A percentile compares a stretch with the other conserved stretches of the same genome.
These are phyloP conservation scores for Fusarium succisae DNA, from an alignment of 2,329 filamentous ascomycete species.

Conservation along the genomic window DNA sequence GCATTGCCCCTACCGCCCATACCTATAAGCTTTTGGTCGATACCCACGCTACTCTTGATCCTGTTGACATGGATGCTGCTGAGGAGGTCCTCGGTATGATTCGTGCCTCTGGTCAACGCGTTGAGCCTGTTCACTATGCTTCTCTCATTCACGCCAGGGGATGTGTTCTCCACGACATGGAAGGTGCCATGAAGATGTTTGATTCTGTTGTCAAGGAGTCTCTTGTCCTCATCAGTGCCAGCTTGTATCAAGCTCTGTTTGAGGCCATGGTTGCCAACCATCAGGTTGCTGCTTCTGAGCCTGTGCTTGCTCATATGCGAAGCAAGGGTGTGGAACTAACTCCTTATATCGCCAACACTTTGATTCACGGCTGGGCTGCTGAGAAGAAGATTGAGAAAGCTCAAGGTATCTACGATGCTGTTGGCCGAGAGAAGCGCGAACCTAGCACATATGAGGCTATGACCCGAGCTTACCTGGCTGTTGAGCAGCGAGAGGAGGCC, in stretches of 20 bases:
- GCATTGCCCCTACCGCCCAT: slow-evolving; percentile 91
- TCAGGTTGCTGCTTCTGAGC: slow-evolving; percentile 78
- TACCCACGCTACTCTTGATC: slow-evolving; percentile 92
- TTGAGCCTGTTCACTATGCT: slow-evolving; percentile 95
- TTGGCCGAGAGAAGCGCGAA: slow-evolving; percentile 82
- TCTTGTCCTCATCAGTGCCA: slow-evolving; percentile 78
- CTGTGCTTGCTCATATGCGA: slow-evolving; percentile 80
- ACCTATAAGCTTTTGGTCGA: slow-evolving; percentile 98
- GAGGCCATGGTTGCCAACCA: slow-evolving; percentile 98
- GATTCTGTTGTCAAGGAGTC: slow-evolving; percentile 77
- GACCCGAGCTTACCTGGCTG: slow-evolving; percentile 90
- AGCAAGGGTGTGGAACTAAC: slow-evolving; percentile 82
- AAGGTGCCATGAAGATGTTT: slow-evolving; percentile 82
- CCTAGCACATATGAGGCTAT: slow-evolving; percentile 99
- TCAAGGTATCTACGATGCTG: slow-evolving; percentile 79
- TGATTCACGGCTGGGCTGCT: slow-evolving; percentile 95
- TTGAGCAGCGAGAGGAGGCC: slow-evolving; percentile 80
- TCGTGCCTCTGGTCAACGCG: slow-evolving; percentile 74
- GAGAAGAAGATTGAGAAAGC: slow-evolving; percentile 84
- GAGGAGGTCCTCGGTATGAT: slow-evolving; percentile 85
- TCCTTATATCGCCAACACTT: slow-evolving; percentile 96
- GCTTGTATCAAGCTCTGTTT: slow-evolving; percentile 95
- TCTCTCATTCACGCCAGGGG: slow-evolving; percentile 96
- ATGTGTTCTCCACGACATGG: slow-evolving; percentile 91
- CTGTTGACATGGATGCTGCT: slow-evolving; percentile 86